A percentile compares a stretch with the other conserved stretches of the same genome.
phyloP scores from a whole-genome alignment of 768 basidiomycete species.

The Mycena rosella region DNA sequence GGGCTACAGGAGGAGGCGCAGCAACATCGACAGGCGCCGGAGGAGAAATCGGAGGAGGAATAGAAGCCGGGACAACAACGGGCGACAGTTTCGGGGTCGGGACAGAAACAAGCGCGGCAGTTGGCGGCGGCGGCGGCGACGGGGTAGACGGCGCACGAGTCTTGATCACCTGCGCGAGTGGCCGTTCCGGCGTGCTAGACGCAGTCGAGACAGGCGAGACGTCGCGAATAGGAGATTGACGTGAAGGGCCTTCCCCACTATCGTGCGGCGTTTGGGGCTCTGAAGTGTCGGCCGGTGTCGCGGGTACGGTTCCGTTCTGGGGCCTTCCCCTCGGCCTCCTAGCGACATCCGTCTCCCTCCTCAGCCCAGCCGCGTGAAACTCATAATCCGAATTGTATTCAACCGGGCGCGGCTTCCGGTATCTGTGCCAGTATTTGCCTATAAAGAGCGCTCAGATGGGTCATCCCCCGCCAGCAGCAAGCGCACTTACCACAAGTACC shows the following conservation, averaged over 20 bases:
- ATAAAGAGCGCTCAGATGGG: constrained; percentile 23
- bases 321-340: constrained; percentile 65
- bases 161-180: constrained; percentile 77
- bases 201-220: constrained; percentile 79
- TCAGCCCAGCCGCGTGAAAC: constrained; percentile 67
- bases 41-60: constrained; percentile 19
- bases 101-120: constrained; percentile 8
- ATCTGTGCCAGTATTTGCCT: constrained; percentile 94
- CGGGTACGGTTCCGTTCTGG: constrained; percentile 53
- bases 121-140: constrained; percentile 24
- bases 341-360: constrained; percentile 67
- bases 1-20: constrained; percentile 13
- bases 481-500: constrained; percentile 87
- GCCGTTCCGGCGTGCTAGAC: constrained; percentile 81
- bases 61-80: constrained; percentile 39
- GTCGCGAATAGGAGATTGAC: constrained; percentile 56
- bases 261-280: constrained; percentile 68
- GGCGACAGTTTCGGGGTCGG: constrained; percentile 24
- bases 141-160: constrained; percentile 48
- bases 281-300: constrained; percentile 55
- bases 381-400: constrained; percentile 84
- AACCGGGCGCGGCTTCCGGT: constrained; percentile 83
- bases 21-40: constrained; percentile 36
- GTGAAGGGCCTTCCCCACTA: constrained; percentile 45
- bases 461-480: constrained; percentile 18